Conservation (phyloP, 169 alveolate species). For the Eimeria falciformis region DNA sequence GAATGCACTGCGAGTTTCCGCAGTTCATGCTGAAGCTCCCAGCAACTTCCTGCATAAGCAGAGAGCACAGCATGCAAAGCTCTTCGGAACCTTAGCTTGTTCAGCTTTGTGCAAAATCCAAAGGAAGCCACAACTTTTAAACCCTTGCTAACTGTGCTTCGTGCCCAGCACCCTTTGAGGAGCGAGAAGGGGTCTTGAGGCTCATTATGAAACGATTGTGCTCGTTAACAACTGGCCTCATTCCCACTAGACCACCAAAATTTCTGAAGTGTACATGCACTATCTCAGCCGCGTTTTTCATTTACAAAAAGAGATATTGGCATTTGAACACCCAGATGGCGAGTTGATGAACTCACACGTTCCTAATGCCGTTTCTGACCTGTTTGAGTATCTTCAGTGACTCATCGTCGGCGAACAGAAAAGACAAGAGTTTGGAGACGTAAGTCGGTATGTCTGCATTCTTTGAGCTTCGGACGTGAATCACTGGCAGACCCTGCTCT, state of each 20-base stretch:
- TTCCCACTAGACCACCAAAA: no score
- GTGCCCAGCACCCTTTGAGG: no score
- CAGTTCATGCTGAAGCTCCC: constrained; percentile 66
- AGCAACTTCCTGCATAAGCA: no score
- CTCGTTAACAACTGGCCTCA: no score
- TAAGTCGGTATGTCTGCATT: constrained; percentile 41
- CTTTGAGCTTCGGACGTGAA: constrained; percentile 34
- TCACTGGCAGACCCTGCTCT: constrained; percentile 74
- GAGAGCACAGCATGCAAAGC: no score
- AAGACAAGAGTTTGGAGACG: constrained; percentile 64
- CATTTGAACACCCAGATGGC: not conserved
- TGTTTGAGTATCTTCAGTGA: constrained; percentile 74
- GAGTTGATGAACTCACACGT: not conserved
- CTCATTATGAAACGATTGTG: no score
- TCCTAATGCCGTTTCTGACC: not conserved
- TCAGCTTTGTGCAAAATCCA: no score
- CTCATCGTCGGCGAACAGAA: constrained; percentile 76
- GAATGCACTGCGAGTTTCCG: constrained; percentile 69
- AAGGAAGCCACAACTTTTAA: no score
- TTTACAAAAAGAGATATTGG: not conserved
- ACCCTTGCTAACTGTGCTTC: no score
- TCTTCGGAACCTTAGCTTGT: no score
- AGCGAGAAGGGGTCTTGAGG: no score
- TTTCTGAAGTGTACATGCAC: not conserved
- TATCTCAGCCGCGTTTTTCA: not conserved